These are phyloP conservation scores for Pythium angustatum DNA, from an alignment of 352 stramenopile species.

Conservation along the genomic window DNA sequence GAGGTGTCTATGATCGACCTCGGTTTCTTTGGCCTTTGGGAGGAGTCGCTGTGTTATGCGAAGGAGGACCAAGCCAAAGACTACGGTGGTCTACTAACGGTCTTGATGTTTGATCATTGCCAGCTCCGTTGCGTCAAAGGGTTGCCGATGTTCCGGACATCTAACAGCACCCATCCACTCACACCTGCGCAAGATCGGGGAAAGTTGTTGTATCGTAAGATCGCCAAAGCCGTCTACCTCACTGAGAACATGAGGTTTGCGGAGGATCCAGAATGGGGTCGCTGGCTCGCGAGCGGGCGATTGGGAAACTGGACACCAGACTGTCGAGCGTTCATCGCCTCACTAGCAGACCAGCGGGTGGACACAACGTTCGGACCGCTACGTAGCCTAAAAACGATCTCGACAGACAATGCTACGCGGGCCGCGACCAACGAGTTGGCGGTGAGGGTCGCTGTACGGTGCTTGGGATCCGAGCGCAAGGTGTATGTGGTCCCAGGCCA, in stretches of 20 bases:
- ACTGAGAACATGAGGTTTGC: slow-evolving; percentile 3
- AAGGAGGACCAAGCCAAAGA: slow-evolving; percentile 17
- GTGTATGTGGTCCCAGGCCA: neutral
- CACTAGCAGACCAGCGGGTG: neutral
- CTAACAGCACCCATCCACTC: neutral
- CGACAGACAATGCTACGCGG: neutral
- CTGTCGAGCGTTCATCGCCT: neutral
- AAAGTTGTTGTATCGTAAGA: neutral
- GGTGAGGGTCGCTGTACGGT: neutral
- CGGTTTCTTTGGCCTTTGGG: slow-evolving; percentile 26
- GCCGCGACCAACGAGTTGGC: neutral
- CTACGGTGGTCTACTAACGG: neutral
- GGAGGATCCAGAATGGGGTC: neutral
- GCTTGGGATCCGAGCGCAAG: neutral
- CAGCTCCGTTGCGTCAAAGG: neutral
- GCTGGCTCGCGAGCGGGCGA: neutral
- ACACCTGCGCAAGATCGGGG: neutral
- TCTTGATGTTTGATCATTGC: slow-evolving; percentile 9
- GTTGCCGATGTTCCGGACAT: neutral
- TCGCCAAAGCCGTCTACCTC: slow-evolving; percentile 5
- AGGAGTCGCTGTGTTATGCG: slow-evolving; percentile 17
- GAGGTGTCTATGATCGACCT: slow-evolving; percentile 29
- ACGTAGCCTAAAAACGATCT: neutral
- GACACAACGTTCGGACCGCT: neutral
- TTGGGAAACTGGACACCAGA: neutral